Conservation (phyloP, 2,329 filamentous ascomycete species). For the Mycosphaerella sp. region DNA sequence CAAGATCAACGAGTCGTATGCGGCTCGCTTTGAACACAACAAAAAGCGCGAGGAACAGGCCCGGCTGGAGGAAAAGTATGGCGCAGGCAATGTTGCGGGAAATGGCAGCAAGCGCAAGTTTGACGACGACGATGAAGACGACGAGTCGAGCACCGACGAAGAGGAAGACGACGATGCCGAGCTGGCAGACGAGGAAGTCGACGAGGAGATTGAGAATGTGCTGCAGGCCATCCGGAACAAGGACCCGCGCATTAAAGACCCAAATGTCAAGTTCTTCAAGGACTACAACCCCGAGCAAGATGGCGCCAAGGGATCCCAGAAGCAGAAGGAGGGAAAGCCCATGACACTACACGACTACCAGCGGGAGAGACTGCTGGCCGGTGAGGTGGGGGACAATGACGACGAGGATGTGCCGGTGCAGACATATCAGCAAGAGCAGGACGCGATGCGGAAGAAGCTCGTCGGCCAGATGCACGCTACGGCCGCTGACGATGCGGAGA, state of each 20-base stretch:
- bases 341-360: slow-evolving; percentile 88
- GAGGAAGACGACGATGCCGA: slow-evolving; percentile 88
- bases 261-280: slow-evolving; percentile 69
- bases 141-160: slow-evolving; percentile 62
- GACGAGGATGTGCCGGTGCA: slow-evolving; percentile 49
- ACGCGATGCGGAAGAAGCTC: slow-evolving; percentile 69
- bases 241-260: slow-evolving; percentile 86
- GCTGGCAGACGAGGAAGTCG: slow-evolving; percentile 75
- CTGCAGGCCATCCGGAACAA: slow-evolving; percentile 82
- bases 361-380: slow-evolving; percentile 76
- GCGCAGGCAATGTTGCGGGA: slow-evolving; percentile 41
- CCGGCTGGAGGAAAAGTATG: slow-evolving; percentile 79
- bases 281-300: slow-evolving; percentile 52
- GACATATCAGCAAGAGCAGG: slow-evolving; percentile 86
- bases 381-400: slow-evolving; percentile 57
- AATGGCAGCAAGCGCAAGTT: slow-evolving; percentile 17
- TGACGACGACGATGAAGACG: slow-evolving; percentile 49
- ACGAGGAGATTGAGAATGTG: slow-evolving; percentile 80
- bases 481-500: slow-evolving; percentile 41
- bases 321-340: slow-evolving; percentile 63
- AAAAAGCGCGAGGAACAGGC: slow-evolving; percentile 90
- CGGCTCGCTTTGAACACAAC: slow-evolving; percentile 87
- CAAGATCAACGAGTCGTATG: slow-evolving; percentile 87
- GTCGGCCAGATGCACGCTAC: slow-evolving; percentile 73
- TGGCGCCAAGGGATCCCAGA: slow-evolving; percentile 17